phyloP scores from a whole-genome alignment of 257 asterid species.

The Gentiana macrophylla region DNA sequence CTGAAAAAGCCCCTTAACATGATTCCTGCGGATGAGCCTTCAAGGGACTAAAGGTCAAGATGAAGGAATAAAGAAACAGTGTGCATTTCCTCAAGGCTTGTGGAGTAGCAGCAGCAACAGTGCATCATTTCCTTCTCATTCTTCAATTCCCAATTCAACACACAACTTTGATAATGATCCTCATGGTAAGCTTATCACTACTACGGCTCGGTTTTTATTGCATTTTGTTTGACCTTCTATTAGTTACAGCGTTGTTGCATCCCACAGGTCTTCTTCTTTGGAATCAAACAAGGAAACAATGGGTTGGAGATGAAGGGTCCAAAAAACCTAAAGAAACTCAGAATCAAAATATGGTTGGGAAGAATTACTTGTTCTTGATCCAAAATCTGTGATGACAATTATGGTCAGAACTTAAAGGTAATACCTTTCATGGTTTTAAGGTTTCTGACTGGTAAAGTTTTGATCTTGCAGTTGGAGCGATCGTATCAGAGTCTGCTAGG shows the following conservation, averaged over 20 bases:
- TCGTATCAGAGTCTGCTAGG: slow-evolving; percentile 75
- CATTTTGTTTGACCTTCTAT: too few species aligned
- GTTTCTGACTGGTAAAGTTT: slow-evolving; percentile 3
- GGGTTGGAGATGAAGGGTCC: slow-evolving; percentile 63
- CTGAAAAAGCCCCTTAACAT: slow-evolving; percentile 56
- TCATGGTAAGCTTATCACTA: slow-evolving; percentile 60
- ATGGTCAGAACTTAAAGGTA: too few species aligned
- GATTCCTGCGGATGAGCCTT: slow-evolving; percentile 67
- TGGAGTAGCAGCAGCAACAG: slow-evolving; percentile 87
- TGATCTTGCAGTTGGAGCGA: slow-evolving; percentile 54
- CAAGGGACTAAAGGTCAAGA: slow-evolving; percentile 60
- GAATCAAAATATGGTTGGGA: slow-evolving; percentile 55
- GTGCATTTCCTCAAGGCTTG: slow-evolving; percentile 48
- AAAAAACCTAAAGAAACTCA: slow-evolving; percentile 23
- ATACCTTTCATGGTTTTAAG: neutral
- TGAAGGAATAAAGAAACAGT: slow-evolving; percentile 44
- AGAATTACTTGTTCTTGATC: neutral
- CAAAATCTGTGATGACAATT: neutral
- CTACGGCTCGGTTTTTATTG: too few species aligned
- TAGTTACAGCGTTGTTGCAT: neutral
- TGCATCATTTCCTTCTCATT: slow-evolving; percentile 72
- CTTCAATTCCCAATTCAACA: slow-evolving; percentile 73
- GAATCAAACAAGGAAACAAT: slow-evolving; percentile 81
- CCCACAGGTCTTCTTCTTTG: slow-evolving; percentile 83
- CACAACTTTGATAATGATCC: slow-evolving; percentile 51